phyloP scores from a whole-genome alignment of 768 basidiomycete genomes.

The Tylopilus vinaceipallidus region DNA sequence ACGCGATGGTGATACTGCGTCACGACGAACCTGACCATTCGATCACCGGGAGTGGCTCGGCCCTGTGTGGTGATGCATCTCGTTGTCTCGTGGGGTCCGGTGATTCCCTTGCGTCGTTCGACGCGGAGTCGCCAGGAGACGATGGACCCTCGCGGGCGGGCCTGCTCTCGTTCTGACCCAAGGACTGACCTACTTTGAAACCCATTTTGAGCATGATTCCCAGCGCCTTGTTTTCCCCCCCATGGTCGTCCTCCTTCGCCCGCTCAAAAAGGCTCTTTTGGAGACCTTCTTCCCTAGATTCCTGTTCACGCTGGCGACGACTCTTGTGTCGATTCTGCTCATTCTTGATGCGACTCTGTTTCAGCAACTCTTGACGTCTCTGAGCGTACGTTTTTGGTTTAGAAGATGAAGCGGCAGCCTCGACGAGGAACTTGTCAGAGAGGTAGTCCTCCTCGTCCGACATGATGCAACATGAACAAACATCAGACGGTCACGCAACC shows the following conservation, averaged over 20 bases:
- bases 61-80: constrained; percentile 38
- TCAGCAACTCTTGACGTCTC: constrained; percentile 63
- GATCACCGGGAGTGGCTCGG: constrained; percentile 69
- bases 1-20: background rate
- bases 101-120: constrained; percentile 1
- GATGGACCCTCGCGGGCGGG: constrained; percentile 1
- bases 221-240: constrained; percentile 67
- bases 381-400: constrained; percentile 66
- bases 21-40: constrained; percentile 75
- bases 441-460: constrained; percentile 82
- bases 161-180: constrained; percentile 45
- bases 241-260: constrained; percentile 57
- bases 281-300: constrained; percentile 75
- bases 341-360: constrained; percentile 58
- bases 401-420: constrained; percentile 33
- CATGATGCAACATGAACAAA: constrained; percentile 41
- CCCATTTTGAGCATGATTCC: constrained; percentile 96
- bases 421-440: constrained; percentile 78
- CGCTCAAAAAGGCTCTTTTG: constrained; percentile 78
- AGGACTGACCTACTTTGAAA: constrained; percentile 78
- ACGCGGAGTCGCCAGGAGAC: constrained; percentile 3
- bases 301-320: constrained; percentile 63
- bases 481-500: constrained; percentile 9
- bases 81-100: constrained; percentile 3
- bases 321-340: constrained; percentile 65